Evolutionary conservation across 2,329 filamentous ascomycete genomes (phyloP).

Genomic region (Diplodia intermedia): DNA sequence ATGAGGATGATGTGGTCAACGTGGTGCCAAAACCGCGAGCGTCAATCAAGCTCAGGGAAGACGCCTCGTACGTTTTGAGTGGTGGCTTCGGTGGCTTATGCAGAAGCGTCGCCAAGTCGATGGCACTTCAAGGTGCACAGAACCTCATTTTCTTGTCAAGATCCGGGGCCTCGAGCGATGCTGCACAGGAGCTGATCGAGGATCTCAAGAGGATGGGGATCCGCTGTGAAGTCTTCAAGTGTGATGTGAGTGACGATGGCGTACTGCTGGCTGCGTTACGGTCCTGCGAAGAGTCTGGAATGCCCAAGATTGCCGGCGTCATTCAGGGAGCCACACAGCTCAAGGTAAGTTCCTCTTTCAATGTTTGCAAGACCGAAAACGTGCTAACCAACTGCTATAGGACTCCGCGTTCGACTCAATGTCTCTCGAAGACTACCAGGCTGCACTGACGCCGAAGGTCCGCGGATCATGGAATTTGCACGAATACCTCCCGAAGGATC

Average conservation of each 20-base stretch:
- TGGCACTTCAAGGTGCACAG: slow-evolving; percentile 39
- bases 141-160: slow-evolving; percentile 39
- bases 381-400: slow-evolving; percentile 31
- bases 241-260: slow-evolving; percentile 28
- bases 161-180: slow-evolving; percentile 39
- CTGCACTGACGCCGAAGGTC: slow-evolving; percentile 42
- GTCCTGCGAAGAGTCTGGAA: slow-evolving; percentile 1
- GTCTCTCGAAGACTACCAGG: slow-evolving; percentile 34
- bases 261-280: slow-evolving; percentile 1
- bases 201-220: slow-evolving; percentile 15
- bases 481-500: slow-evolving; percentile 31
- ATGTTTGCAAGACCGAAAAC: background rate
- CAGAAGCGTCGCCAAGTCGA: slow-evolving; percentile 39
- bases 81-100: slow-evolving; percentile 42
- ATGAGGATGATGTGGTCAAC: slow-evolving; percentile 27
- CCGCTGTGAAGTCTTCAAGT: slow-evolving; percentile 11
- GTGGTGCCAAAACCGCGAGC: slow-evolving; percentile 14
- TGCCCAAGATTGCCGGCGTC: slow-evolving; percentile 38
- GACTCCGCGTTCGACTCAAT: slow-evolving; percentile 30
- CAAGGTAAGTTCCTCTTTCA: slow-evolving; percentile 12
- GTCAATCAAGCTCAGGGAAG: background rate
- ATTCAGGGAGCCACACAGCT: slow-evolving; percentile 42
- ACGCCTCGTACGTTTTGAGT: slow-evolving; percentile 39
- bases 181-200: slow-evolving; percentile 1
- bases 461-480: slow-evolving; percentile 45